Conservation (phyloP, 805 yeast species). For the Candida ovalis region DNA sequence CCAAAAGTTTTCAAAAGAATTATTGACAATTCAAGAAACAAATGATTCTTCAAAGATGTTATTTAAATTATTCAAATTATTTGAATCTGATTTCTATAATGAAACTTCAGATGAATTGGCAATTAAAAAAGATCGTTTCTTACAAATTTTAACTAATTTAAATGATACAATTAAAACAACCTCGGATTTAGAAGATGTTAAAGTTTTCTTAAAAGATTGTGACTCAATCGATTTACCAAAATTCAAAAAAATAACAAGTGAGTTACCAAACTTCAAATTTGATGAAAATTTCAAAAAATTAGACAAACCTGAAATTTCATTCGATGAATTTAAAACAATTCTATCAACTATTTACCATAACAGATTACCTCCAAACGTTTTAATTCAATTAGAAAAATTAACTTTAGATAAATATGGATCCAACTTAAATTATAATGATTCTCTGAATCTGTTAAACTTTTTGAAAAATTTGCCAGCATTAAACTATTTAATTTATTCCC, state of each 20-base stretch:
- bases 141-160: conserved; percentile 20
- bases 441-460: conserved; percentile 44
- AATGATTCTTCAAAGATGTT: conserved; percentile 47
- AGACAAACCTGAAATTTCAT: conserved; percentile 11
- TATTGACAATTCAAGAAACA: conserved; percentile 31
- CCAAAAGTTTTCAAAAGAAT: conserved; percentile 59
- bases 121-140: conserved; percentile 17
- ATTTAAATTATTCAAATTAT: conserved; percentile 50
- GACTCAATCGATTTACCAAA: conserved; percentile 10
- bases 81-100: conserved; percentile 33
- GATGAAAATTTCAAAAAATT: conserved; percentile 17
- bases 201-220: conserved; percentile 9
- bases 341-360: conserved; percentile 26
- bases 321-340: conserved; percentile 18
- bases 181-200: conserved; percentile 17
- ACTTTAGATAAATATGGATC: conserved; percentile 33
- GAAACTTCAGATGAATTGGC: conserved; percentile 8
- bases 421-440: conserved; percentile 44
- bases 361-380: conserved; percentile 44
- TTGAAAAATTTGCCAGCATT: conserved; percentile 34
- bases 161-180: conserved; percentile 15
- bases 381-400: conserved; percentile 52
- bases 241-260: conserved; percentile 22
- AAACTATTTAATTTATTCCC: conserved; percentile 29
- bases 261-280: conserved; percentile 28